phyloP scores from a whole-genome alignment of 352 stramenopile genomes.

The Phytopythium vexans region DNA sequence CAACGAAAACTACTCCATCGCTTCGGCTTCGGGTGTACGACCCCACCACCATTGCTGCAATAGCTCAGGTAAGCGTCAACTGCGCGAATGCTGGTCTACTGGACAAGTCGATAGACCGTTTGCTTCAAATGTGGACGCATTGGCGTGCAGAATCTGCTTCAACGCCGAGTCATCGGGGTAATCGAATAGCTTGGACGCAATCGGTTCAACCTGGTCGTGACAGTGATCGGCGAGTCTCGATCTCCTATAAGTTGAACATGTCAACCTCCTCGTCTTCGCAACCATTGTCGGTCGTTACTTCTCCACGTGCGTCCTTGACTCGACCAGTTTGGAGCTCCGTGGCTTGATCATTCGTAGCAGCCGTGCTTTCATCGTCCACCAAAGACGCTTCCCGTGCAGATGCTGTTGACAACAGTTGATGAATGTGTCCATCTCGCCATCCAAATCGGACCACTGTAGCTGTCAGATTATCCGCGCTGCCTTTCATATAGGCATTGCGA shows the following conservation, averaged over 20 bases:
- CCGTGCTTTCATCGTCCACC: not conserved
- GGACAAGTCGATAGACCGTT: not conserved
- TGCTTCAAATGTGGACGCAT: not conserved
- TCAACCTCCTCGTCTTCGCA: slow-evolving; percentile 38
- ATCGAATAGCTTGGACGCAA: not conserved
- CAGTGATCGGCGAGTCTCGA: not conserved
- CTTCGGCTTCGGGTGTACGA: slow-evolving; percentile 45
- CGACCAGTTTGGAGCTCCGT: slow-evolving; percentile 6
- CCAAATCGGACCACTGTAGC: slow-evolving; percentile 48
- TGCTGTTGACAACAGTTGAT: slow-evolving; percentile 4
- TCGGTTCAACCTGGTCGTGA: not conserved
- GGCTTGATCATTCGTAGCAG: not conserved
- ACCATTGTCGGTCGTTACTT: slow-evolving; percentile 7
- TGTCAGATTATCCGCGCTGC: slow-evolving; percentile 57
- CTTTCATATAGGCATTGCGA: slow-evolving; percentile 48
- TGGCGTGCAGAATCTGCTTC: slow-evolving; percentile 22
- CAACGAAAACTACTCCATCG: not conserved
- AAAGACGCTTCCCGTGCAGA: too few relatives aligned
- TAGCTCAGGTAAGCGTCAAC: slow-evolving; percentile 29
- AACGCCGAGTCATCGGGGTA: slow-evolving; percentile 25
- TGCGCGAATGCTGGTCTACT: not conserved
- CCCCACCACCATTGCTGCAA: slow-evolving; percentile 25
- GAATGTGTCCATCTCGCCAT: slow-evolving; percentile 23
- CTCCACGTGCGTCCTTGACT: slow-evolving; percentile 1
- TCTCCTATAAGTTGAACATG: slow-evolving; percentile 43